These are phyloP conservation scores for Termitomyces sp. DNA, from an alignment of 768 basidiomycete species.

Conservation along the genomic window DNA sequence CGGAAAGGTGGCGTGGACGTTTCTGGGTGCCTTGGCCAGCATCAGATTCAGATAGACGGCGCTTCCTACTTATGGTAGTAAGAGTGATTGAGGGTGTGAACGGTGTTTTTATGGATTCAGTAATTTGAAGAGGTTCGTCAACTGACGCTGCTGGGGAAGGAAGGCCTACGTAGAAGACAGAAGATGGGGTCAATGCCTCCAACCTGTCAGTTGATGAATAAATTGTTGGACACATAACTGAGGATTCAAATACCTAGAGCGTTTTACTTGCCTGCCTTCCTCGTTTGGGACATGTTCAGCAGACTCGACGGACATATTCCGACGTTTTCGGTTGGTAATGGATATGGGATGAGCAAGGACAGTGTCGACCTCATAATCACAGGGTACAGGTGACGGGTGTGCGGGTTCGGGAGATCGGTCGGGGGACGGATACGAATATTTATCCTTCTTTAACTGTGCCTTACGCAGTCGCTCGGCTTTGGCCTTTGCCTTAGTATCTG, in stretches of 20 bases:
- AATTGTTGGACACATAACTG: background rate
- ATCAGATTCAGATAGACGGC: conserved; percentile 32
- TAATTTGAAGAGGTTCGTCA: background rate
- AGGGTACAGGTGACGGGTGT: background rate
- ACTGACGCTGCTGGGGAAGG: conserved; percentile 13
- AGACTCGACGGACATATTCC: background rate
- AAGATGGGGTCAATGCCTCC: background rate
- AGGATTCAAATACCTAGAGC: conserved; percentile 10
- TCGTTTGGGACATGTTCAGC: background rate
- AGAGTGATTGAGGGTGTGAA: background rate
- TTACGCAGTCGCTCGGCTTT: conserved; percentile 8
- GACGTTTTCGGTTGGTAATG: conserved; percentile 8
- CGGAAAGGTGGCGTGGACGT: conserved; percentile 19
- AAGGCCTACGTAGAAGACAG: background rate
- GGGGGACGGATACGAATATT: conserved; percentile 17
- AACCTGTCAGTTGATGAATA: background rate
- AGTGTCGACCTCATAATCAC: background rate
- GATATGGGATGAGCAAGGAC: background rate
- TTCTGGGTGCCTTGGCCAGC: conserved; percentile 18
- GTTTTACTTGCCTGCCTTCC: conserved; percentile 11
- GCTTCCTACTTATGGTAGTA: conserved; percentile 26
- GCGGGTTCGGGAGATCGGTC: conserved; percentile 10
- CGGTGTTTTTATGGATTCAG: background rate
- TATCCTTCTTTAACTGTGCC: background rate
- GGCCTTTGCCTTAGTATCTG: conserved; percentile 16